Evolutionary conservation across 2,329 filamentous ascomycete species (phyloP), one percentile per base, ranked within the genome.

Genomic region (Alternaria sp.): DNA sequence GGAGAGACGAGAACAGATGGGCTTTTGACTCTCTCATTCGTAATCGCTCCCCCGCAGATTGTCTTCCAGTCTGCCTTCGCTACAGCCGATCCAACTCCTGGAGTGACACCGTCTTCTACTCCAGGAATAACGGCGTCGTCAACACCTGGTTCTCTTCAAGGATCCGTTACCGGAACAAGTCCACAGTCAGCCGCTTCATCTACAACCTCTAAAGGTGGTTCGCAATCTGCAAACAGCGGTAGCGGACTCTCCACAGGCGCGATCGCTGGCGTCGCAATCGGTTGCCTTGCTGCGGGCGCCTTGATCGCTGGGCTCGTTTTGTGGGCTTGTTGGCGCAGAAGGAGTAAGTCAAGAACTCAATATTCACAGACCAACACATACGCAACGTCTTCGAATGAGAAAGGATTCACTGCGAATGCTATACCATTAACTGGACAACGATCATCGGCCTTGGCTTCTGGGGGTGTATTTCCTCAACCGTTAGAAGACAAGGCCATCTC

Each of bases 251-350:
- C 59, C 0, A 41, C 16, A 7, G 76, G 74, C 7, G 69, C 70
- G 0, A 66, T 66, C 7, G 78, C 76, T 34, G 79, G 79, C 1
- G 68, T 80, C 20, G 78, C 68, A 4, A 71, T 81, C n/a, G 79
- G 73, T 1, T 75, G 73, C 55, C 63, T 77, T n/a, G 18, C 76
- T 12, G 68, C 67, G 3, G 78, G 78, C 0, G 73, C 71, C 0
- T 26, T 75, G 0, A 61, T 75, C 18, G 68, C 73, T 4, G 66
- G 62, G 1, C 8, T 72, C 0, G 14, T 75, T 0, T 46, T 68
- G 0, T 75, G 68, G 67, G 57, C 69, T 3, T 75, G 57, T 32
- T 61, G 64, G 42, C 64, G 72, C 28, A 65, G 42, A 41, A 67
- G 58, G 20, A 64, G 54, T 26, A 5, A 3, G 7, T 9, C 41